Percentiles rank a stretch among this genome's conserved stretches.
These are phyloP conservation scores for Nemania sp. DNA, from an alignment of 2,329 filamentous ascomycete genomes.

Conservation along the genomic window DNA sequence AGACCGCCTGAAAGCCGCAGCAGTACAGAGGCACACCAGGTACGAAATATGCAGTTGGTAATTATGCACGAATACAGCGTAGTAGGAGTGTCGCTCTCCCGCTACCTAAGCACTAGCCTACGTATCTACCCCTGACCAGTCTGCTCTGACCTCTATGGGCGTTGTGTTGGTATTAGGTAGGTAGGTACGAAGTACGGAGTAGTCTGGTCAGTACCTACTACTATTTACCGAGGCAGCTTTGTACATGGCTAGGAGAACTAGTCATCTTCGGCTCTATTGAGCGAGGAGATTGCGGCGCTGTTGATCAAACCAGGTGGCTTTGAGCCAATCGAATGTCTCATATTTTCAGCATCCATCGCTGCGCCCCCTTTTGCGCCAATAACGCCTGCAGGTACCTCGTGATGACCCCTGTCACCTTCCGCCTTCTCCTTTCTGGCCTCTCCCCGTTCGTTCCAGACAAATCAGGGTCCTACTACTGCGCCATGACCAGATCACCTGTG, in stretches of 20 bases:
- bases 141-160: not conserved
- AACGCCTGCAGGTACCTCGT: slow-evolving; percentile 7
- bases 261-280: slow-evolving; percentile 17
- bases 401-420: slow-evolving; percentile 20
- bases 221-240: too few relatives aligned
- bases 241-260: too few relatives aligned
- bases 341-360: slow-evolving; percentile 3
- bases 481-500: not conserved
- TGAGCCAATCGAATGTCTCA: slow-evolving; percentile 13
- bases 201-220: not conserved
- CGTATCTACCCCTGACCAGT: too few relatives aligned
- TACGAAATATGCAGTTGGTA: too few relatives aligned
- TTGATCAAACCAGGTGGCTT: slow-evolving; percentile 19
- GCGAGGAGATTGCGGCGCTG: slow-evolving; percentile 20
- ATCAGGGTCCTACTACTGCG: not conserved
- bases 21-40: too few relatives aligned
- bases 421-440: slow-evolving; percentile 10
- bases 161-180: not conserved
- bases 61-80: too few relatives aligned
- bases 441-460: slow-evolving; percentile 20
- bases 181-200: not conserved
- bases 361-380: slow-evolving; percentile 10
- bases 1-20: too few relatives aligned
- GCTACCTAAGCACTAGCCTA: too few relatives aligned
- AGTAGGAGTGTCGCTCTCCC: too few relatives aligned